phyloP scores from a whole-genome alignment of 1,284 basidiomycete species.

The Exobasidium rhododendri region DNA sequence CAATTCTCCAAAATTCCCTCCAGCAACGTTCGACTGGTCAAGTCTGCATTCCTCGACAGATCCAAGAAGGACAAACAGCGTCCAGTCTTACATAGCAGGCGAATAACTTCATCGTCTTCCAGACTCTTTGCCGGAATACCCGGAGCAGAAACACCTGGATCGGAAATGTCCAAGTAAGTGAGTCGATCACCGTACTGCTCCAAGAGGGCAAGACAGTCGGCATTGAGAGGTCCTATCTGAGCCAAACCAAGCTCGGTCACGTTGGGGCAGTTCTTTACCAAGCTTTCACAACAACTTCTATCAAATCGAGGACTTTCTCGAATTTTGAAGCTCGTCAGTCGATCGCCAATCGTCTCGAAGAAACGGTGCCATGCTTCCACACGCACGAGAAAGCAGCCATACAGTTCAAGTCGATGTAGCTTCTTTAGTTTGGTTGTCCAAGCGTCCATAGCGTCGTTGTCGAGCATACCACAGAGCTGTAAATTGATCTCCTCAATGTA shows the following conservation, averaged over 20 bases:
- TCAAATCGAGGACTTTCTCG: conserved; percentile 79
- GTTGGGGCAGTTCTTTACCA: conserved; percentile 65
- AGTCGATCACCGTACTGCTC: conserved; percentile 58
- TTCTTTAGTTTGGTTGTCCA: conserved; percentile 68
- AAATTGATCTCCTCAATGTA: conserved; percentile 60
- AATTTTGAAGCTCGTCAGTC: conserved; percentile 71
- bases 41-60: conserved; percentile 64
- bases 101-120: conserved; percentile 64
- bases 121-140: conserved; percentile 56
- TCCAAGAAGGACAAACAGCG: conserved; percentile 61
- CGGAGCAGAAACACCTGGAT: conserved; percentile 58
- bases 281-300: conserved; percentile 65
- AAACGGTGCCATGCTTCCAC: conserved; percentile 73
- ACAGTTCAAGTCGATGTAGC: conserved; percentile 72
- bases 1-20: conserved; percentile 65
- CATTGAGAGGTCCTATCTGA: conserved; percentile 67
- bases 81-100: conserved; percentile 63
- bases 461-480: conserved; percentile 81
- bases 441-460: conserved; percentile 65
- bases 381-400: conserved; percentile 83
- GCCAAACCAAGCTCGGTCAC: conserved; percentile 72
- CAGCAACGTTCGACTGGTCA: conserved; percentile 64
- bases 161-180: conserved; percentile 64
- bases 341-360: conserved; percentile 64
- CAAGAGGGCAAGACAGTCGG: conserved; percentile 36